phyloP scores from a whole-genome alignment of 2,329 filamentous ascomycete genomes.

The Beauveria rudraprayagi region DNA sequence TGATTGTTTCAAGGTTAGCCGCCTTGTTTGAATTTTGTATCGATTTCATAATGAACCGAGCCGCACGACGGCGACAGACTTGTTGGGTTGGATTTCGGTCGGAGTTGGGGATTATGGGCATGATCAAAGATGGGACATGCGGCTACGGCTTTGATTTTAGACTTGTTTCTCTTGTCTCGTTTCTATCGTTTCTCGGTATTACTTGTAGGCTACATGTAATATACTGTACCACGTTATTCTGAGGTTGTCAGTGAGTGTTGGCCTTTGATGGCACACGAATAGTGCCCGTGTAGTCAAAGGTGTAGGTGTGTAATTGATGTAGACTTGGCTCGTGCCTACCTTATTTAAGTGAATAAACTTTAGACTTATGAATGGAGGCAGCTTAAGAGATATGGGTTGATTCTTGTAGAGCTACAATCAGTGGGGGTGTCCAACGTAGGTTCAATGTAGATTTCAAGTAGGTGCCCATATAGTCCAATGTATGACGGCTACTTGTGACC shows the following conservation, averaged over 20 bases:
- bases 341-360: too few relatives aligned
- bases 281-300: background rate
- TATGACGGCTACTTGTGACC: too few relatives aligned
- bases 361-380: too few relatives aligned
- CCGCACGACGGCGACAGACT: slow-evolving; percentile 6
- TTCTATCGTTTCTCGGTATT: background rate
- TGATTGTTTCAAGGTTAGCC: background rate
- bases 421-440: too few relatives aligned
- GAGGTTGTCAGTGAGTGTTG: background rate
- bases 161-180: background rate
- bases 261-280: background rate
- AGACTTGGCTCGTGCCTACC: too few relatives aligned
- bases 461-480: too few relatives aligned
- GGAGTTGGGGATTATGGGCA: background rate
- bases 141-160: background rate
- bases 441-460: too few relatives aligned
- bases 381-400: too few relatives aligned
- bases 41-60: background rate
- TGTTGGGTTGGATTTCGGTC: background rate
- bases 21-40: background rate
- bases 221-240: background rate
- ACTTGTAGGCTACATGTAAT: background rate
- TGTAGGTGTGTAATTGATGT: background rate
- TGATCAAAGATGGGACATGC: background rate
- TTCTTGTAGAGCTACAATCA: too few relatives aligned